phyloP scores from a whole-genome alignment of 495 filamentous ascomycete genomes.

The Hypoxylon subgilvum region DNA sequence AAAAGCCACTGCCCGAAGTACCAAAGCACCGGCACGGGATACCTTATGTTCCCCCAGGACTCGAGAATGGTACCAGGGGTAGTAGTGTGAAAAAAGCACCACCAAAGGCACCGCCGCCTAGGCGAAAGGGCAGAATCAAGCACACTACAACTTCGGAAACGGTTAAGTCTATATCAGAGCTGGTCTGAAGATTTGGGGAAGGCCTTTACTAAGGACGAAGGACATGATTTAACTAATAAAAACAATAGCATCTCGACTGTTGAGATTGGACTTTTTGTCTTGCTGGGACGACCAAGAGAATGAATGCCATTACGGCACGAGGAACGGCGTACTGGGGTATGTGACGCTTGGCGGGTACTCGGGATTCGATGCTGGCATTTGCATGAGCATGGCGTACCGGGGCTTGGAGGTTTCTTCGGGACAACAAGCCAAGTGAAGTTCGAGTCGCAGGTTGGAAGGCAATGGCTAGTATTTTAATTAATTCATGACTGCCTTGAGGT shows the following conservation, averaged over 20 bases:
- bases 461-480: background rate
- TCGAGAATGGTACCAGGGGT: slow-evolving; percentile 36
- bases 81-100: slow-evolving; percentile 54
- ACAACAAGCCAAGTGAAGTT: background rate
- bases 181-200: slow-evolving; percentile 11
- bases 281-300: slow-evolving; percentile 11
- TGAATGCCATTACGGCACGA: slow-evolving; percentile 19
- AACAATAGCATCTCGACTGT: slow-evolving; percentile 2
- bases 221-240: slow-evolving; percentile 13
- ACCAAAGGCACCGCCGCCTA: slow-evolving; percentile 60
- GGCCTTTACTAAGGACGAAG: background rate
- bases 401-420: background rate
- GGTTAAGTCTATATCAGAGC: slow-evolving; percentile 32
- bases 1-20: slow-evolving; percentile 54
- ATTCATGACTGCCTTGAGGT: background rate
- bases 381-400: slow-evolving; percentile 38
- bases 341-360: slow-evolving; percentile 19
- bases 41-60: slow-evolving; percentile 44
- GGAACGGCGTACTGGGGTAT: slow-evolving; percentile 21
- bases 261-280: slow-evolving; percentile 7
- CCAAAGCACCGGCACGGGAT: slow-evolving; percentile 56
- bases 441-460: background rate
- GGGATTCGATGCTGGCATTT: slow-evolving; percentile 33
- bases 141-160: slow-evolving; percentile 26
- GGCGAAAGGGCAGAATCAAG: slow-evolving; percentile 54